These are phyloP conservation scores for Fusarium nygamai DNA, from an alignment of 2,329 filamentous ascomycete species.

Conservation along the genomic window DNA sequence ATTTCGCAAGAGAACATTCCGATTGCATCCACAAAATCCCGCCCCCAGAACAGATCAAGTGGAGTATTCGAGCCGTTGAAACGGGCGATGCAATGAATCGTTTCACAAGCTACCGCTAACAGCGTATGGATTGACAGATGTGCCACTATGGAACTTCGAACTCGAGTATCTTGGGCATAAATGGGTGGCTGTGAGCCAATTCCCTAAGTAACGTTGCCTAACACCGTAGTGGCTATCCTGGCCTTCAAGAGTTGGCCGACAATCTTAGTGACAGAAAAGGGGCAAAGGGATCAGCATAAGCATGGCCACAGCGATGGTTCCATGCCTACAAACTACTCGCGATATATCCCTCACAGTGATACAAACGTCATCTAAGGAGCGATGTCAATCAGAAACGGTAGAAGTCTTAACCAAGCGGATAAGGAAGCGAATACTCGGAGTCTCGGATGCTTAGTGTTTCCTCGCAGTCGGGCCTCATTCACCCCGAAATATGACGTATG, in stretches of 20 bases:
- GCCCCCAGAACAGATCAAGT: not conserved
- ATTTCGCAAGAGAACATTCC: not conserved
- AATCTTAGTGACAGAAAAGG: not conserved
- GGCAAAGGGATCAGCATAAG: not conserved
- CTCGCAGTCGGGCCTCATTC: not conserved
- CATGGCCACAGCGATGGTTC: not conserved
- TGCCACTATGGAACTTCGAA: not conserved
- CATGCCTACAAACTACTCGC: not conserved
- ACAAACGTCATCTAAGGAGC: not conserved
- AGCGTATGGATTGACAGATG: not conserved
- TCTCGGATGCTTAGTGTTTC: too few species aligned
- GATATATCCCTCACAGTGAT: not conserved
- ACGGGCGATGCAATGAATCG: not conserved
- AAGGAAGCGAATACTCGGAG: not conserved
- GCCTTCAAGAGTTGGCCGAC: not conserved
- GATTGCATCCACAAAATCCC: not conserved
- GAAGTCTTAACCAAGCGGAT: not conserved
- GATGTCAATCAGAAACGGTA: fast-evolving
- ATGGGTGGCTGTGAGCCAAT: not conserved
- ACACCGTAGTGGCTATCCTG: not conserved
- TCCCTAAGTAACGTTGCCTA: not conserved
- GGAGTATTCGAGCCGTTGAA: not conserved
- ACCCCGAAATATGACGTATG: not conserved
- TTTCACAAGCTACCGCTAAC: not conserved
- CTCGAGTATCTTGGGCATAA: not conserved